Conservation (phyloP, 345 rosid genomes). For the Boechera divaricarpa region DNA sequence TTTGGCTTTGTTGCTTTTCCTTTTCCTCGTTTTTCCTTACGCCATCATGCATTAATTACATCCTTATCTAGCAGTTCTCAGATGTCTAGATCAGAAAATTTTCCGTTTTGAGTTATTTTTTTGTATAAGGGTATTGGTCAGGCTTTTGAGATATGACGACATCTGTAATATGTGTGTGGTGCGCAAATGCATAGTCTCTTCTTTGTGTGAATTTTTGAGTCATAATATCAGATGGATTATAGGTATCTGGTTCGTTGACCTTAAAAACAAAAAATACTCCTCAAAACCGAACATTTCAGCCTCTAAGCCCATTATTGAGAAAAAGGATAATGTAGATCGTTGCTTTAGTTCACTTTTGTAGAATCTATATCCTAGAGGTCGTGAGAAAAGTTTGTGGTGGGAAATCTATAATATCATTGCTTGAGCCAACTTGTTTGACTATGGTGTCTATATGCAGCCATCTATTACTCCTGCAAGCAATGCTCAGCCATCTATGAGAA, state of each 20-base stretch:
- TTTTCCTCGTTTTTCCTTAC: conserved; percentile 8
- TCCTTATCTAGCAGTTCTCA: conserved; percentile 29
- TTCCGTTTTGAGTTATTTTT: conserved; percentile 10
- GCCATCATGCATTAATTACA: conserved; percentile 16
- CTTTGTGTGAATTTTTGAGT: conserved; percentile 15
- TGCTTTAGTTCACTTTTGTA: conserved; percentile 20
- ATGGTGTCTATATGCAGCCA: conserved; percentile 51
- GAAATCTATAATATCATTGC: neutral
- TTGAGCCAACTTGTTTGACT: conserved; percentile 21
- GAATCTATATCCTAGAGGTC: conserved; percentile 18
- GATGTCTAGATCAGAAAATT: conserved; percentile 36
- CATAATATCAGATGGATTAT: conserved; percentile 19
- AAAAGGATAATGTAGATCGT: conserved; percentile 19
- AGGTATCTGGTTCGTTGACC: conserved; percentile 9
- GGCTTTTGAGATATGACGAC: conserved; percentile 15
- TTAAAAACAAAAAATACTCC: conserved; percentile 5
- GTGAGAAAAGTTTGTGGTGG: conserved; percentile 18
- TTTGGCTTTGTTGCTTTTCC: conserved; percentile 25
- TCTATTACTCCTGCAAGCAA: conserved; percentile 55
- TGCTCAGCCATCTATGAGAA: conserved; percentile 64
- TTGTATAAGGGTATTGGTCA: conserved; percentile 18
- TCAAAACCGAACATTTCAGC: conserved; percentile 9
- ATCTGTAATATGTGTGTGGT: conserved; percentile 16
- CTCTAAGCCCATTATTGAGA: neutral
- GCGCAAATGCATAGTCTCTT: conserved; percentile 14